Base-by-base conservation (phyloP, 1,284 basidiomycete species). In the Apiotrichum montevideense region DNA sequence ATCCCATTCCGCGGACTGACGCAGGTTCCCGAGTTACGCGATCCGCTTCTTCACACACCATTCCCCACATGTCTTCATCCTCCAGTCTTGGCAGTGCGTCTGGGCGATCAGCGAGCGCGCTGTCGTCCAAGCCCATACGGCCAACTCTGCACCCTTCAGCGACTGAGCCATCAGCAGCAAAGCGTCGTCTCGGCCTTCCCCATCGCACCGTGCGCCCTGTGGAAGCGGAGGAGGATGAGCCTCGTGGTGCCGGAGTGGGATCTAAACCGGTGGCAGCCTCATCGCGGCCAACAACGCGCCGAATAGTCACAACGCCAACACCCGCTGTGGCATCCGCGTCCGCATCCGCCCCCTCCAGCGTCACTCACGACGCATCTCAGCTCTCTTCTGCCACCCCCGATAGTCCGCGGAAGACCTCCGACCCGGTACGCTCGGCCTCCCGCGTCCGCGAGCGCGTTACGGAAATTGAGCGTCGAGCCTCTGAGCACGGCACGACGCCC, bases 111-210 rank as follows among this genome's bases (percentile, higher is more conserved):
- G 46, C 66, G 9, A 11, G 11, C 6, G 6, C 41, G 11, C 15
- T 37, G n/a, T 21, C 21, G 4, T 61, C 61, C 13, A 63, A 62
- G 45, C 69, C 66, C 9, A 48, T 54, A 7, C 55, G 69, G 32
- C 66, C 69, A 6, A 39, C 37, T 8, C 58, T 15, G 6, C 32
- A 43, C 10, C 9, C 8, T 8, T 35, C 11, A n/a, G 14, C 39
- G 45, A 39, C 5, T 33, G 15, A 21, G 32, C 11, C 39, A 15
- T 4, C 35, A 4, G 39, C 37, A 3, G 43, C 48, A 9, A 34
- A 29, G 5, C 59, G 65, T 3, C 59, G 65, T 8, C 57, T 69
- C 42, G 59, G 63, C 4, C 59, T 63, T 6, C 66, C 69, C 5
- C 47, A 58, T 4, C 61, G 67, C 2, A 62, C 63, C 2, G 42